Conservation (phyloP, 805 yeast genomes). For the Candida verbasci region DNA sequence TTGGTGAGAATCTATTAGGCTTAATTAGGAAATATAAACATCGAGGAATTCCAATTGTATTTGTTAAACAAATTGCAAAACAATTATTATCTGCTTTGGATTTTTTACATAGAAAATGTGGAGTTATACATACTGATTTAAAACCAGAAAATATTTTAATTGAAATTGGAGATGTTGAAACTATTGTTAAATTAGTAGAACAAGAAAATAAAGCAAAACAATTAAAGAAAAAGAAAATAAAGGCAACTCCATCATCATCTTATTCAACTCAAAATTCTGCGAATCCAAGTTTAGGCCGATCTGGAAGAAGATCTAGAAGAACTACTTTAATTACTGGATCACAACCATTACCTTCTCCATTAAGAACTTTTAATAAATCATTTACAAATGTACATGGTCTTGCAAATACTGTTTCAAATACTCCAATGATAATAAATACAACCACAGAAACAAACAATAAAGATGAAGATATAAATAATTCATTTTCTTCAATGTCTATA, state of each 20-base stretch:
- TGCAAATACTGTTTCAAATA: constrained; percentile 36
- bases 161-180: constrained; percentile 81
- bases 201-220: constrained; percentile 49
- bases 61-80: constrained; percentile 78
- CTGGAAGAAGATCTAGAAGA: constrained; percentile 58
- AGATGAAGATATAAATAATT: constrained; percentile 26
- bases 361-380: constrained; percentile 51
- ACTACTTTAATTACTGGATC: constrained; percentile 83
- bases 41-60: constrained; percentile 70
- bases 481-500: constrained; percentile 41
- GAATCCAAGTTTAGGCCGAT: constrained; percentile 35
- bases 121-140: constrained; percentile 69
- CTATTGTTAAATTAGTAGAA: constrained; percentile 65
- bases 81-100: constrained; percentile 72
- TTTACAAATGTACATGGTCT: constrained; percentile 33
- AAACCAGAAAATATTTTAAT: constrained; percentile 75
- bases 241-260: constrained; percentile 14
- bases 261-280: background rate
- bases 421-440: constrained; percentile 26
- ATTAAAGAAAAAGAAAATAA: constrained; percentile 31
- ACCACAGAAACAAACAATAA: background rate
- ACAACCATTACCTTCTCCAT: constrained; percentile 88
- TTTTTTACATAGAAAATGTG: constrained; percentile 67
- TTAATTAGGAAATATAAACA: constrained; percentile 74
- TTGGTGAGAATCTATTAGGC: constrained; percentile 90